Evolutionary conservation across 768 basidiomycete genomes (phyloP), one percentile per base, ranked within the genome.

Genomic region (Boletus sensibilis): DNA sequence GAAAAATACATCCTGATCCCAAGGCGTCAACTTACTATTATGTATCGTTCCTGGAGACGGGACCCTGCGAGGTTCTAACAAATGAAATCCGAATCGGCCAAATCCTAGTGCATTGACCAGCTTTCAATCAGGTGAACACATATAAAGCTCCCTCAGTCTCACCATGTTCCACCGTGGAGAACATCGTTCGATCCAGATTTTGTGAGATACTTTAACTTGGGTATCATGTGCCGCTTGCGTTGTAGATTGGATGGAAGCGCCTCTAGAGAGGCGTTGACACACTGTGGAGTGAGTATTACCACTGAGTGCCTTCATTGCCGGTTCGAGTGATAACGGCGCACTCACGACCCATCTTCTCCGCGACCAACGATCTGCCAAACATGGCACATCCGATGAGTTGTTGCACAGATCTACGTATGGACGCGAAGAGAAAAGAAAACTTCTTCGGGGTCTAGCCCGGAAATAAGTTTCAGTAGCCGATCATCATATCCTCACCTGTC

Each of bases 271-370:
- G 40, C n/a, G 18, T 35, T 25, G 42, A 50, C 46, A 52, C 44
- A 40, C 27, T 54, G 52, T 61, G 65, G 62, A 56, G 65, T 53
- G 56, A 33, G 34, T 55, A 61, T 54, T 57, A 44, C 40, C 29
- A 54, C 10, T 23, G 34, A 27, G 27, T 44, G 53, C 31, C 43
- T 52, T 42, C 50, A 39, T 49, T 42, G 7, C 59, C 48, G n/a
- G n/a, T 31, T 37, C 33, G 33, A 57, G 21, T 29, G 27, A 43
- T 21, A 43, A 45, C 43, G 27, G n/a, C 39, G 12, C 21, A 52
- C 46, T 46, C 55, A 49, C 50, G 25, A 43, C 34, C 23, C 14
- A 29, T 14, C 55, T 52, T 54, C 61, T 63, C 50, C 37, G 40
- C 50, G 50, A 50, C 48, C 37, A 50, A 23, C 25, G 49, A 58